A percentile compares a stretch with the other conserved stretches of the same genome.
Evolutionary conservation across 192 early-diverging fungal genomes (phyloP).

Genomic region (Entomortierella beljakovae): DNA sequence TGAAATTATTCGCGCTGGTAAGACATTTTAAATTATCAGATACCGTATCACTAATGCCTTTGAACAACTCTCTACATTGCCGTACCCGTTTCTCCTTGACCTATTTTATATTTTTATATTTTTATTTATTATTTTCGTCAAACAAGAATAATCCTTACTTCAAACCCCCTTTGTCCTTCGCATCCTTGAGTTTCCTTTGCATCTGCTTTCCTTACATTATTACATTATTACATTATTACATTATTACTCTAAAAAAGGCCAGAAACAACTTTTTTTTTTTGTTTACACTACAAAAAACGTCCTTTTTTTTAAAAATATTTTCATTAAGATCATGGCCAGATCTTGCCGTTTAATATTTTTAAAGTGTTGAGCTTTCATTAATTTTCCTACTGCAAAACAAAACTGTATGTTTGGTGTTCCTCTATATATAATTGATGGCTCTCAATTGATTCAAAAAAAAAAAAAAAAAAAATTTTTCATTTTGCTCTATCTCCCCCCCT

Average conservation of each 20-base stretch:
- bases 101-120: background rate
- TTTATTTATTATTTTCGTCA: too few species aligned
- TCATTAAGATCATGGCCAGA: too few species aligned
- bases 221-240: too few species aligned
- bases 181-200: background rate
- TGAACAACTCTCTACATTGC: too few species aligned
- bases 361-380: too few species aligned
- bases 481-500: background rate
- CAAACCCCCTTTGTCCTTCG: background rate
- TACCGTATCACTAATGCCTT: too few species aligned
- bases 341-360: too few species aligned
- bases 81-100: background rate
- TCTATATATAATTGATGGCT: conserved; percentile 42
- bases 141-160: background rate
- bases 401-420: background rate
- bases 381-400: background rate
- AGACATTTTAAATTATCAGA: conserved; percentile 3
- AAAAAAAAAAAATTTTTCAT: conserved; percentile 7
- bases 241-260: too few species aligned
- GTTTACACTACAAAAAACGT: too few species aligned
- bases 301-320: too few species aligned
- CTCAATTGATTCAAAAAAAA: conserved; percentile 28
- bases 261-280: too few species aligned
- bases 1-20: conserved; percentile 96
- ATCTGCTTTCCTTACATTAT: background rate